Evolutionary conservation across 176 grass and related monocot species (phyloP).

Genomic region (Alloteropsis semialata): DNA sequence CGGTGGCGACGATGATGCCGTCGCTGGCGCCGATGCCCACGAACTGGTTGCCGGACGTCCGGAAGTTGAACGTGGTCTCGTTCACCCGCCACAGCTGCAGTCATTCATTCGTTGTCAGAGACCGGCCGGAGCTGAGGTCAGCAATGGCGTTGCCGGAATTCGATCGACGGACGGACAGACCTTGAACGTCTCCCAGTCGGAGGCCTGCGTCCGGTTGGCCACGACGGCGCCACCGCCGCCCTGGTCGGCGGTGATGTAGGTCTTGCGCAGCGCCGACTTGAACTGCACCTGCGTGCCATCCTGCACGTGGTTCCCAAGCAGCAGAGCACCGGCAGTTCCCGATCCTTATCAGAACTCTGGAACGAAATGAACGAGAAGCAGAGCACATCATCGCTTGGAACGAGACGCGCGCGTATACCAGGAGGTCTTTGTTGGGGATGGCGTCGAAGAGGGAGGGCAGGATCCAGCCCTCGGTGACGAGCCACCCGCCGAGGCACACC

Average conservation of each 20-base stretch:
- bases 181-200: constrained; percentile 68
- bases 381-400: neutral
- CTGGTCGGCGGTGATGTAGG: constrained; percentile 49
- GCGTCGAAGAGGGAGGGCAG: constrained; percentile 52
- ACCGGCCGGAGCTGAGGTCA: too few relatives aligned
- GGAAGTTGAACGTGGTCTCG: constrained; percentile 54
- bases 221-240: constrained; percentile 46
- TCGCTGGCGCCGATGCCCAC: constrained; percentile 26
- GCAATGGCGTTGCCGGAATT: too few relatives aligned
- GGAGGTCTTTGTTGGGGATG: constrained; percentile 69
- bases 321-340: too few relatives aligned
- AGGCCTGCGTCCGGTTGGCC: constrained; percentile 41
- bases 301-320: constrained; percentile 14
- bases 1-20: constrained; percentile 28
- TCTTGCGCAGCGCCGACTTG: constrained; percentile 44
- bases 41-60: constrained; percentile 40
- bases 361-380: neutral
- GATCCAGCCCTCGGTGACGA: constrained; percentile 74
- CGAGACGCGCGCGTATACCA: neutral
- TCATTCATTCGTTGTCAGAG: neutral
- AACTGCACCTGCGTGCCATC: constrained; percentile 70
- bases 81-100: constrained; percentile 59
- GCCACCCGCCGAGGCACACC: constrained; percentile 68
- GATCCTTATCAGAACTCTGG: too few relatives aligned
- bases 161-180: constrained; percentile 4